Evolutionary conservation across 345 rosid species (phyloP).

Genomic region (Salix dunnii): DNA sequence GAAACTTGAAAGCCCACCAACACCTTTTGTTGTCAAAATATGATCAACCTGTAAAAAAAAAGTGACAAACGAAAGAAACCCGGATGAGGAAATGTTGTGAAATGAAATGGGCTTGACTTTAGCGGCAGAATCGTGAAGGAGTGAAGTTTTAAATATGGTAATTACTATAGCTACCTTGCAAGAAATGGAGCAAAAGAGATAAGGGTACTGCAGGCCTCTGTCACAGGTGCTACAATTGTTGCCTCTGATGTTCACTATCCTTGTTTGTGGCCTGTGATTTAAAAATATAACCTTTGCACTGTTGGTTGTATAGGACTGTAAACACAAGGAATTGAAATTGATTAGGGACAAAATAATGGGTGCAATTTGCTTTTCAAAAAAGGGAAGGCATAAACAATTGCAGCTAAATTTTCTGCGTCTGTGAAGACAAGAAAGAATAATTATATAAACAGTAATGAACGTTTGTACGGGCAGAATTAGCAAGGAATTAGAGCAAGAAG

Average conservation of each 20-base stretch:
- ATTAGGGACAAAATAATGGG: background rate
- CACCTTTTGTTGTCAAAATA: slow-evolving; percentile 45
- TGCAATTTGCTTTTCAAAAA: background rate
- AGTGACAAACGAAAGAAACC: slow-evolving; percentile 1
- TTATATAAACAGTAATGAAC: background rate
- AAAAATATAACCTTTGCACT: slow-evolving; percentile 79
- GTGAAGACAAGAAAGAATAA: background rate
- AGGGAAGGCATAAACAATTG: background rate
- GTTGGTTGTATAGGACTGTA: slow-evolving; percentile 74
- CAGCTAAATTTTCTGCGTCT: background rate
- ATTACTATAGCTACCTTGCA: slow-evolving; percentile 60
- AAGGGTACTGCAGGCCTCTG: slow-evolving; percentile 66
- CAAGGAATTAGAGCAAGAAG: background rate
- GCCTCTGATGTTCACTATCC: slow-evolving; percentile 63
- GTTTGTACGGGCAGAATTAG: background rate
- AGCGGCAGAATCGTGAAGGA: slow-evolving; percentile 24
- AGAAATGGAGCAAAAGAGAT: slow-evolving; percentile 70
- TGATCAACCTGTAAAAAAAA: slow-evolving; percentile 46
- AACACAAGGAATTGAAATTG: background rate
- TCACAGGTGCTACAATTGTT: slow-evolving; percentile 66
- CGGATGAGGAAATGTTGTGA: background rate
- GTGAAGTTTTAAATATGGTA: background rate
- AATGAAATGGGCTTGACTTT: slow-evolving; percentile 4
- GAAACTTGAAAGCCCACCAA: slow-evolving; percentile 46
- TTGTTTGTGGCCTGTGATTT: slow-evolving; percentile 69